These are phyloP conservation scores for Saturnispora galanensis DNA, from an alignment of 805 yeast genomes.

Conservation along the genomic window DNA sequence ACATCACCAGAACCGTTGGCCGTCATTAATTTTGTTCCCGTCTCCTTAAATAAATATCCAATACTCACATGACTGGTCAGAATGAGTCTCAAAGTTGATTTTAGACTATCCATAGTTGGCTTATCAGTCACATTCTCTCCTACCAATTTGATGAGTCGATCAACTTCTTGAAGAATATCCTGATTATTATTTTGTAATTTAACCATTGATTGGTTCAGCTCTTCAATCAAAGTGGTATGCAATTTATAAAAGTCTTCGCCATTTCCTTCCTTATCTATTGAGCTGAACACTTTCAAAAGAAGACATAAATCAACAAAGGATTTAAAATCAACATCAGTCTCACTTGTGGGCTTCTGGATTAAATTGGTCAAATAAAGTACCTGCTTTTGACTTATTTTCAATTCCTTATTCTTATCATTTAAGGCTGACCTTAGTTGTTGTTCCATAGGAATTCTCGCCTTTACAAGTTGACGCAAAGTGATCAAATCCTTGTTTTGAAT, in stretches of 20 bases:
- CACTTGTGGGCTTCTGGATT: background rate
- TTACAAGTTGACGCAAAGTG: background rate
- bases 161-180: background rate
- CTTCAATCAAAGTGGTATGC: background rate
- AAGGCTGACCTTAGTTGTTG: background rate
- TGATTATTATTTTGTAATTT: background rate
- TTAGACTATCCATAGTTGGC: background rate
- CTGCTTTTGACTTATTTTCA: conserved; percentile 3
- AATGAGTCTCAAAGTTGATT: background rate
- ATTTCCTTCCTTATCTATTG: background rate
- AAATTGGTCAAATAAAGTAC: conserved; percentile 4
- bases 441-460: background rate
- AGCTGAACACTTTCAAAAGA: conserved; percentile 1
- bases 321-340: background rate
- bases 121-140: background rate
- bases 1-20: background rate
- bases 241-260: background rate
- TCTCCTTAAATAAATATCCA: conserved; percentile 5
- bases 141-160: background rate
- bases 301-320: conserved; percentile 4
- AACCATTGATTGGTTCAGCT: background rate
- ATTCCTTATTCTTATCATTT: background rate
- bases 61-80: conserved; percentile 4
- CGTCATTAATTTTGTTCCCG: background rate
- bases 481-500: background rate